These are phyloP conservation scores for Podaxis mareebaensis DNA, from an alignment of 768 basidiomycete genomes.

Conservation along the genomic window DNA sequence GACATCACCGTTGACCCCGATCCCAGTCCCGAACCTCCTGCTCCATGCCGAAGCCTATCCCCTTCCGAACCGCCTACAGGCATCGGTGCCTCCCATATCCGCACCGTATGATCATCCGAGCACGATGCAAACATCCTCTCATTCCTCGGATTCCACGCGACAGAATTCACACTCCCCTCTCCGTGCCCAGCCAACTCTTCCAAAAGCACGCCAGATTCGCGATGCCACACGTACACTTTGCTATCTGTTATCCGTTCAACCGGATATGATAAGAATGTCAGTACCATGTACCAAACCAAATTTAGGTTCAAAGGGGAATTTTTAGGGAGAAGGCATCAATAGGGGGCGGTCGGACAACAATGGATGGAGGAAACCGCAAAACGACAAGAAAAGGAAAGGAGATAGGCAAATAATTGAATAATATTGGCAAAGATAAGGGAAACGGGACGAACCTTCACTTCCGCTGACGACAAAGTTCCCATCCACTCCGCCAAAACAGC, in stretches of 20 bases:
- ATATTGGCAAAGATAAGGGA: neutral
- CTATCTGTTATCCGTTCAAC: constrained; percentile 57
- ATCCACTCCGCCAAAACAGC: constrained; percentile 90
- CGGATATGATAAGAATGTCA: neutral
- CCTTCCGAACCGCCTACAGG: neutral
- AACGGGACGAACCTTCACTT: constrained; percentile 75
- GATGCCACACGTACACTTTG: constrained; percentile 95
- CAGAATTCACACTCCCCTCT: constrained; percentile 90
- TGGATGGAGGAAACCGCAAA: constrained; percentile 16
- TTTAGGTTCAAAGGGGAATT: constrained; percentile 1
- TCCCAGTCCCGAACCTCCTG: neutral
- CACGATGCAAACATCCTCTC: constrained; percentile 94
- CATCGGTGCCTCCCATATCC: constrained; percentile 78
- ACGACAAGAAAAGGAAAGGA: constrained; percentile 1
- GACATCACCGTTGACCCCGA: constrained; percentile 15
- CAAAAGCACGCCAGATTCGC: constrained; percentile 78
- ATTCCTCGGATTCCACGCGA: constrained; percentile 93
- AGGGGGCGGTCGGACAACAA: neutral
- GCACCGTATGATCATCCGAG: constrained; percentile 88
- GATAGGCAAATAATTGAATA: neutral
- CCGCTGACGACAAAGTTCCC: constrained; percentile 91
- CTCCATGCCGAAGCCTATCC: neutral
- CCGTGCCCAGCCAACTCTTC: constrained; percentile 88
- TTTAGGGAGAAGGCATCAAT: neutral
- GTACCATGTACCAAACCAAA: neutral